Evolutionary conservation across 192 early-diverging fungal species (phyloP).

Genomic region (Coemansia sp.): DNA sequence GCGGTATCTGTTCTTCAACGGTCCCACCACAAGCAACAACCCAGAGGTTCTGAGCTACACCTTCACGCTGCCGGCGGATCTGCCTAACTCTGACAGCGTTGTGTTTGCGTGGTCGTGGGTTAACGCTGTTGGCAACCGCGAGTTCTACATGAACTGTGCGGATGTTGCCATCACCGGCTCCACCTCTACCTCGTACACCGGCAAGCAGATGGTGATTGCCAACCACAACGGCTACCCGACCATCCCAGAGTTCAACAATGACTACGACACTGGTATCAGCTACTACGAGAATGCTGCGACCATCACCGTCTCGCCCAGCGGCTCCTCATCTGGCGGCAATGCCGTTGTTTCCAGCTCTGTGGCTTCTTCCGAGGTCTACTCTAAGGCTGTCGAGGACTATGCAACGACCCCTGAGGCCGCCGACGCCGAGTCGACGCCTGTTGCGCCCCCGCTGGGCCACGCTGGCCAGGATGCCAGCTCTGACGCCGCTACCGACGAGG

Average conservation of each 20-base stretch:
- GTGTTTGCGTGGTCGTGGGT: slow-evolving; percentile 71
- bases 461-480: background rate
- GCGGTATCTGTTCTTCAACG: slow-evolving; percentile 46
- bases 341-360: background rate
- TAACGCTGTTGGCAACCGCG: slow-evolving; percentile 67
- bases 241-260: slow-evolving; percentile 57
- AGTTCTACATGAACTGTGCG: slow-evolving; percentile 78
- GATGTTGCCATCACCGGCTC: slow-evolving; percentile 63
- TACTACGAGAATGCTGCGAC: slow-evolving; percentile 22
- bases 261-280: slow-evolving; percentile 33
- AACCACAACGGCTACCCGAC: slow-evolving; percentile 57
- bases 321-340: slow-evolving; percentile 10
- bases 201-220: slow-evolving; percentile 58
- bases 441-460: background rate
- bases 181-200: slow-evolving; percentile 35
- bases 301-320: slow-evolving; percentile 46
- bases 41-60: slow-evolving; percentile 24
- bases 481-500: background rate
- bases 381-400: slow-evolving; percentile 1
- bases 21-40: slow-evolving; percentile 14
- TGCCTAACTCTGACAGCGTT: slow-evolving; percentile 50
- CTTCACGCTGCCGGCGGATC: slow-evolving; percentile 56
- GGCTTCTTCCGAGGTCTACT: slow-evolving; percentile 3
- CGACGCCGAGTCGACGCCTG: slow-evolving; percentile 7
- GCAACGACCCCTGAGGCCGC: slow-evolving; percentile 12